phyloP scores from a whole-genome alignment of 306 rosid genomes.

The Ochetophila trinervis region DNA sequence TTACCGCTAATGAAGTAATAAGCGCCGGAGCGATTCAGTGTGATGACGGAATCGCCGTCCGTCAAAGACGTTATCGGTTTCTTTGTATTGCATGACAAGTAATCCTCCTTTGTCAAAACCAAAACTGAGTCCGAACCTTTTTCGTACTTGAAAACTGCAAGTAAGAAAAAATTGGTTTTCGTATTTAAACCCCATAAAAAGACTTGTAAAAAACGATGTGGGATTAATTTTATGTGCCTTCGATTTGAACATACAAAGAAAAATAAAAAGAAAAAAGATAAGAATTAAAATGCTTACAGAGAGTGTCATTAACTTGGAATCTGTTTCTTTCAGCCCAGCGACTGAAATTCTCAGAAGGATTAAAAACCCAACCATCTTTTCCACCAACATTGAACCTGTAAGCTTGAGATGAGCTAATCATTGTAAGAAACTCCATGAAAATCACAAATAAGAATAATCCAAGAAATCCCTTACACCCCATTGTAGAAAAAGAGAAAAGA shows the following conservation, averaged over 20 bases:
- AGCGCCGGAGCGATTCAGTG: conserved; percentile 49
- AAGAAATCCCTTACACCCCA: conserved; percentile 23
- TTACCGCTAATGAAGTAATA: conserved; percentile 54
- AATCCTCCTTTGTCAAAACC: conserved; percentile 58
- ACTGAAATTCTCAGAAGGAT: conserved; percentile 49
- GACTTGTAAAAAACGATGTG: not conserved
- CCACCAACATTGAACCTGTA: conserved; percentile 50
- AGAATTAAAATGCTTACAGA: conserved; percentile 46
- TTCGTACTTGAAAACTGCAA: conserved; percentile 64
- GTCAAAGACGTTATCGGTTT: conserved; percentile 35
- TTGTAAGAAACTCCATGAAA: conserved; percentile 5
- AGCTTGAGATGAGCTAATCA: conserved; percentile 30
- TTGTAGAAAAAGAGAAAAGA: conserved; percentile 2
- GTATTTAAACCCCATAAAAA: not conserved
- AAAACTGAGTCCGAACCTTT: conserved; percentile 53
- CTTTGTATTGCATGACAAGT: conserved; percentile 49
- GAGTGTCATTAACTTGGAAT: conserved; percentile 76
- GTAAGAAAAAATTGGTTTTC: too few relatives aligned
- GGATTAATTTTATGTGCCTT: too few relatives aligned
- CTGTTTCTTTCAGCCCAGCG: conserved; percentile 60
- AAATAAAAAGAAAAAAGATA: too few relatives aligned
- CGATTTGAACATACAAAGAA: too few relatives aligned
- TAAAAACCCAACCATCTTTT: conserved; percentile 63
- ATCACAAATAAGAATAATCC: conserved; percentile 20
- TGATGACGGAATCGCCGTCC: conserved; percentile 48